phyloP scores from a whole-genome alignment of 2,329 filamentous ascomycete species.

The Gnomoniopsis smithogilvyi region DNA sequence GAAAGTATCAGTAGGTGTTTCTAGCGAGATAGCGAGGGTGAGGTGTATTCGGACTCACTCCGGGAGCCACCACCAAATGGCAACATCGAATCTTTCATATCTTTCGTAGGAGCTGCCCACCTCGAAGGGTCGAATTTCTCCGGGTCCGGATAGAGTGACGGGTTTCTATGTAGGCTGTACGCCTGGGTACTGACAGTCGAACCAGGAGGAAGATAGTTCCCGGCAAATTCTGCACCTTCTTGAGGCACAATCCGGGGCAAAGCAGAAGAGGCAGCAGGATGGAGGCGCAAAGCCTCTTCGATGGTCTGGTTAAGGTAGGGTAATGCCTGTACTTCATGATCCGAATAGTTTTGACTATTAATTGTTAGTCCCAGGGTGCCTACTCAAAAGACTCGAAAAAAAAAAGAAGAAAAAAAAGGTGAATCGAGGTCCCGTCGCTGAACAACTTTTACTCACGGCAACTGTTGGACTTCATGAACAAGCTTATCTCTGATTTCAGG shows the following conservation, averaged over 20 bases:
- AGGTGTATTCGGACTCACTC: conserved; percentile 18
- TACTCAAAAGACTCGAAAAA: no score
- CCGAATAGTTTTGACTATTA: conserved; percentile 23
- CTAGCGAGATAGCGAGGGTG: background rate
- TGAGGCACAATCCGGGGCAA: conserved; percentile 38
- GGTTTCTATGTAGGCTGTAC: conserved; percentile 45
- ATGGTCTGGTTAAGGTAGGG: conserved; percentile 40
- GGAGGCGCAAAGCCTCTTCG: conserved; percentile 42
- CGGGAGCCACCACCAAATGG: conserved; percentile 28
- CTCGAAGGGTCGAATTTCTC: conserved; percentile 32
- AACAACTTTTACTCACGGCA: conserved; percentile 22
- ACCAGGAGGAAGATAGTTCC: conserved; percentile 37
- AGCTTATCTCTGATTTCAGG: conserved; percentile 29
- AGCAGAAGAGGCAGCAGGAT: conserved; percentile 35
- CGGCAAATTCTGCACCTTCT: conserved; percentile 35
- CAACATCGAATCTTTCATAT: conserved; percentile 26
- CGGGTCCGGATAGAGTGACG: conserved; percentile 37
- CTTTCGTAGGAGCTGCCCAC: conserved; percentile 31
- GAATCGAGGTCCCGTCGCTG: no score
- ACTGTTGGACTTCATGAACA: conserved; percentile 30
- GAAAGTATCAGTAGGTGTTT: conserved; percentile 43
- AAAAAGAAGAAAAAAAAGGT: no score
- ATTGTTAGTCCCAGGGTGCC: no score
- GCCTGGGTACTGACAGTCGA: conserved; percentile 38
- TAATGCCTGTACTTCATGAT: conserved; percentile 32